Base-by-base conservation (phyloP, 2,329 filamentous ascomycete genomes). In the Aspergillus fumigatus region DNA sequence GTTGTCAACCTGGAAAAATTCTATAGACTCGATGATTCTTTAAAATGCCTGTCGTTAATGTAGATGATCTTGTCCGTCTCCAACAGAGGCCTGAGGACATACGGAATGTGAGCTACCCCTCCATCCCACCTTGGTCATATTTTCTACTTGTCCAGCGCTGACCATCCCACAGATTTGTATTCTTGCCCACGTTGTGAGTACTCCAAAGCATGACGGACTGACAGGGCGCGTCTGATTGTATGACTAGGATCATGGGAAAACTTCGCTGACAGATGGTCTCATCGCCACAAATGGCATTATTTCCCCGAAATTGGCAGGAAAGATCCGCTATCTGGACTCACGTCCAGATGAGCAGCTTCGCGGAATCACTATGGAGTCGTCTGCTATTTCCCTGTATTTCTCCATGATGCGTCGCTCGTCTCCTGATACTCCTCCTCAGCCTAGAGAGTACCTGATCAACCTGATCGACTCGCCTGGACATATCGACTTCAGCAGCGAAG, bases 311-410 rank as follows among this genome's bases (percentile, higher is more conserved):
- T 82, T 97, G 69, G 94, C 94, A 55, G 94, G 94, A 73, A 97
- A 97, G 81, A 95, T 99, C 75, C 88, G 94, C 64, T 99, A 97
- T 70, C 86, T 99, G 57, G 94, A 99, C 77, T 97, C 94, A 23
- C 83, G 94, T 47, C 93, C 93, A 1, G 94, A 99, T 75, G 94
- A 99, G 74, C 94, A 99, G 76, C 84, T 90, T 17, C 88, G 94
- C 62, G 94, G 94, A 55, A 99, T 99, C 70, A 99, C 94, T n/a
- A 99, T 99, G 94, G 94, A 99, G 74, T 97, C 94, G 0, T 97
- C 93, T 5, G 94, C 94, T 60, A 99, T 99, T 62, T 97, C 94
- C 0, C 81, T 99, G 35, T 95, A 89, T 76, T 99, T 99, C 73
- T 95, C 92, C 38, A 90, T 97, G 83, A 79, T 96, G 53, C 84